Base-by-base conservation (phyloP, 352 stramenopile species). In the Pythium utonaiense region DNA sequence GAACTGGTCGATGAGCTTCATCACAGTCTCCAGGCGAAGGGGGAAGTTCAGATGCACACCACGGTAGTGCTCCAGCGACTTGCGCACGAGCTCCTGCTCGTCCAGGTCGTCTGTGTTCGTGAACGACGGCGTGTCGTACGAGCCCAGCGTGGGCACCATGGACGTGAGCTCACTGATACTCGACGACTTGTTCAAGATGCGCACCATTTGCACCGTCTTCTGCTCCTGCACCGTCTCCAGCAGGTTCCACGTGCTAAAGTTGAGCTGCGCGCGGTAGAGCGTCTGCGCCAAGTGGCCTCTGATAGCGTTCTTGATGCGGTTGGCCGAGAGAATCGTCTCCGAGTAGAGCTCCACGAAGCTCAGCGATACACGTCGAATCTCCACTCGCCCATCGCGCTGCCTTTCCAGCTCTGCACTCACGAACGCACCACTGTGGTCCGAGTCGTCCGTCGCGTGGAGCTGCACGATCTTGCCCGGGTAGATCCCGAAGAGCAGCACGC, bases 201-300 rank as follows among this genome's bases (percentile, higher is more conserved):
- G 76, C 47, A 94, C 79, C 77, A 91, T 92, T 49, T 90, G 81
- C 25, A 92, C 82, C 3, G 82, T 92, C 44, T 84, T 79, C 47
- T 94, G 84, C 59, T 94, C 84, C 68, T 94, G 77, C 21, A 91
- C 74, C 1, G 82, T 81, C 51, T 94, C 84, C 14, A 94, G 60
- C 31, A 91, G 57, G 56, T 90, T 94, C 84, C 84, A 94, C 21
- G 84, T 94, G 52, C 80, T 90, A 51, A 94, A 94, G 41, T 94
- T 90, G 31, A 94, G 76, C 44, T 90, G 84, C 19, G 84, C 89
- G 3, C 84, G 80, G 64, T 90, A 89, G 2, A 94, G 68, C n/a
- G 75, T 67, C 44, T 92, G 80, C 27, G 84, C 80, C 16, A 94
- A 64, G 51, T 94, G 80, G 27, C 75, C 61, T 3, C 79, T 76